Evolutionary conservation across 106 monocot genomes (phyloP).

Genomic region (Narthecium ossifragum): DNA sequence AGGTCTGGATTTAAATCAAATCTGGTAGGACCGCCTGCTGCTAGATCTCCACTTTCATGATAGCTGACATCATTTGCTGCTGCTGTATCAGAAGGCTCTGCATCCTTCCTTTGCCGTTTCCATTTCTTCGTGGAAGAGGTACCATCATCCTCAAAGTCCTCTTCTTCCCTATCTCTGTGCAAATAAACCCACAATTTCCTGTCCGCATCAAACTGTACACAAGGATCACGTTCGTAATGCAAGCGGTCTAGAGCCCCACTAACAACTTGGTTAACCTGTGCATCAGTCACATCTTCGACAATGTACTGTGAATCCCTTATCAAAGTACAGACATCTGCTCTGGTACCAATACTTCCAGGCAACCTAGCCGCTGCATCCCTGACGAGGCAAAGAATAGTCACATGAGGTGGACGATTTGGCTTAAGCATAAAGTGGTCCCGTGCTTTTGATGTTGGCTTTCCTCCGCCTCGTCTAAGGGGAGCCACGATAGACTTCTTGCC

Average conservation of each 20-base stretch:
- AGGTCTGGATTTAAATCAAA: conserved; percentile 41
- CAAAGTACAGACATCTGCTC: conserved; percentile 92
- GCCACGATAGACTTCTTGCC: conserved; percentile 89
- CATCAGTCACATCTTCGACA: conserved; percentile 77
- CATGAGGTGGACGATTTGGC: conserved; percentile 84
- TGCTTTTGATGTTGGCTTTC: conserved; percentile 95
- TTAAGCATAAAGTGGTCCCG: conserved; percentile 96
- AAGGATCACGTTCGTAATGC: conserved; percentile 98
- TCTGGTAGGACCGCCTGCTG: conserved; percentile 19
- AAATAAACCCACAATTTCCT: conserved; percentile 95
- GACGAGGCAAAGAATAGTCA: conserved; percentile 91
- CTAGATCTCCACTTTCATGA: conserved; percentile 23
- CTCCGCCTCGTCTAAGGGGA: conserved; percentile 89
- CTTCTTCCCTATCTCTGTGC: conserved; percentile 87
- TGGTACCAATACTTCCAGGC: conserved; percentile 90
- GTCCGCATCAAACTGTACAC: conserved; percentile 82
- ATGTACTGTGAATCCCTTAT: conserved; percentile 90
- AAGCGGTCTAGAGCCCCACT: conserved; percentile 94
- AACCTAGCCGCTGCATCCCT: conserved; percentile 91
- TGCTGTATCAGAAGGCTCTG: conserved; percentile 34
- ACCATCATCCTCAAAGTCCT: conserved; percentile 99
- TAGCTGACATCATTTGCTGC: conserved; percentile 25
- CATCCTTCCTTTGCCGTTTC: conserved; percentile 88
- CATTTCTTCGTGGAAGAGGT: conserved; percentile 97
- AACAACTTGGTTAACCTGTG: conserved; percentile 80